phyloP scores from a whole-genome alignment of 768 basidiomycete genomes.

The Trametes punicea region DNA sequence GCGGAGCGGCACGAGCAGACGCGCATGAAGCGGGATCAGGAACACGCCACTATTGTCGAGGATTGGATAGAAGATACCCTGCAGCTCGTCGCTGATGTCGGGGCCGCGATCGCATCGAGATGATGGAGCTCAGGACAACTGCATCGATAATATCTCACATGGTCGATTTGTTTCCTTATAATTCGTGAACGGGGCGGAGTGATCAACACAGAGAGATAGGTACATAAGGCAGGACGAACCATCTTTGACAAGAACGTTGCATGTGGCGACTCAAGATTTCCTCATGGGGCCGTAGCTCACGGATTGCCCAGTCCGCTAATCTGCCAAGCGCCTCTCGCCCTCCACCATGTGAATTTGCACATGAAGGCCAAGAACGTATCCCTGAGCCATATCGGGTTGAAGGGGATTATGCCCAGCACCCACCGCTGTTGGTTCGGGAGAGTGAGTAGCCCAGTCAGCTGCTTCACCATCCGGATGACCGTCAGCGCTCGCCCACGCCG shows the following conservation, averaged over 20 bases:
- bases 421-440: slow-evolving; percentile 23
- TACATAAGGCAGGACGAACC: no score
- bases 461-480: slow-evolving; percentile 42
- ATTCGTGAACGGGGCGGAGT: background rate
- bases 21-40: slow-evolving; percentile 36
- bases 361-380: slow-evolving; percentile 26
- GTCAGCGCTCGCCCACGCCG: slow-evolving; percentile 40
- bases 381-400: slow-evolving; percentile 28
- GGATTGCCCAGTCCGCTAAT: slow-evolving; percentile 31
- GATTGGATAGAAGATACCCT: slow-evolving; percentile 53
- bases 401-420: slow-evolving; percentile 23
- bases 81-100: slow-evolving; percentile 56
- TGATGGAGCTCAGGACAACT: background rate
- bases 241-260: background rate
- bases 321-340: slow-evolving; percentile 23
- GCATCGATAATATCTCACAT: no score
- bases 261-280: no score
- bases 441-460: slow-evolving; percentile 26
- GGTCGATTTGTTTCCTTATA: no score
- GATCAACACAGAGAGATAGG: no score
- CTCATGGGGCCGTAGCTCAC: no score
- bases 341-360: slow-evolving; percentile 22
- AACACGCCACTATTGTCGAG: slow-evolving; percentile 47
- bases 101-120: slow-evolving; percentile 47
- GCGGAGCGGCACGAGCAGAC: slow-evolving; percentile 48